These are phyloP conservation scores for Alliaria petiolata DNA, from an alignment of 345 rosid genomes.

Conservation along the genomic window DNA sequence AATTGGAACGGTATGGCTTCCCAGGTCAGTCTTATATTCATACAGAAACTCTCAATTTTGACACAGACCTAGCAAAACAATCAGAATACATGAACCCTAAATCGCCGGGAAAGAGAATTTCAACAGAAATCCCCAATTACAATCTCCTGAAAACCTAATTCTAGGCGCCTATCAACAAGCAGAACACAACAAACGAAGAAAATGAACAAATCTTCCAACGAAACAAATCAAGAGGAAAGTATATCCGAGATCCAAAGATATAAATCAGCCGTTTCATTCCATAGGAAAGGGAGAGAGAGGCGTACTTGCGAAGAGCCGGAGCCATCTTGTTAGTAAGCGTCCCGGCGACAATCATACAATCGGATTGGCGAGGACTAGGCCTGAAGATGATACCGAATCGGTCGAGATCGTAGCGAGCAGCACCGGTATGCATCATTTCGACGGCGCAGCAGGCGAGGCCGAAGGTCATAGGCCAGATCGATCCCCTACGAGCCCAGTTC, in stretches of 20 bases:
- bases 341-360: constrained; percentile 98
- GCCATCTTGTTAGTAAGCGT: constrained; percentile 99
- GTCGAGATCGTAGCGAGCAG: constrained; percentile 95
- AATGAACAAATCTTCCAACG: not conserved
- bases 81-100: constrained; percentile 17
- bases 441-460: constrained; percentile 99
- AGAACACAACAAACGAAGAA: not conserved
- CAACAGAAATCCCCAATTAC: not conserved
- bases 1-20: not conserved
- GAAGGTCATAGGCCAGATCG: constrained; percentile 99
- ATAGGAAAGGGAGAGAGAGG: not conserved
- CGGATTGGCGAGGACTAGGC: constrained; percentile 98
- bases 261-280: not conserved
- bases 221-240: not conserved
- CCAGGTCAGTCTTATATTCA: not conserved
- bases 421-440: constrained; percentile 99
- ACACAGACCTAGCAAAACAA: not conserved
- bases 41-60: not conserved
- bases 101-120: not conserved
- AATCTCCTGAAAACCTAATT: constrained; percentile 16
- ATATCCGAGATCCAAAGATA: not conserved
- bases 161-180: not conserved
- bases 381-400: constrained; percentile 92
- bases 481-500: constrained; percentile 94
- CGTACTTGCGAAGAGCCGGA: constrained; percentile 96